Conservation (phyloP, 805 yeast genomes). For the Candida tallmaniae region DNA sequence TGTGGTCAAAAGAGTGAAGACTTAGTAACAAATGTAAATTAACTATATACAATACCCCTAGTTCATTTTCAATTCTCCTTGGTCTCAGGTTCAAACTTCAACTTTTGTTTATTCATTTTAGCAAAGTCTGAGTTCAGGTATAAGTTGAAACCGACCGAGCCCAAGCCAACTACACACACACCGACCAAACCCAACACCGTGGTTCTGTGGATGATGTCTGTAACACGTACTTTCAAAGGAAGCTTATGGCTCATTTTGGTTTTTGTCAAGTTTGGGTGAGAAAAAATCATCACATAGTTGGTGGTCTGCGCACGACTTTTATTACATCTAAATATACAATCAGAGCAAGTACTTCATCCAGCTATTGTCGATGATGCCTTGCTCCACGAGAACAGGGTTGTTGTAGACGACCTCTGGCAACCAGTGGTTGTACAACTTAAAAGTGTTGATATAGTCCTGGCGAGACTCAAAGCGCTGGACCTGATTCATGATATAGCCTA, state of each 20-base stretch:
- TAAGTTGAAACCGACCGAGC: conserved; percentile 35
- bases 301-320: background rate
- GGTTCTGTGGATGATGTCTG: conserved; percentile 40
- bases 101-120: conserved; percentile 35
- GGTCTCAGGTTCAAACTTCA: conserved; percentile 22
- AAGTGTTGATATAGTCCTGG: conserved; percentile 18
- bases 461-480: conserved; percentile 22
- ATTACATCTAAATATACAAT: background rate
- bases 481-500: conserved; percentile 25
- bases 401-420: conserved; percentile 36
- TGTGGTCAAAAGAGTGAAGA: conserved; percentile 1
- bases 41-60: conserved; percentile 6
- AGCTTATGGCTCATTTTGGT: conserved; percentile 22
- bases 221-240: conserved; percentile 40
- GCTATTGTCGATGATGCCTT: conserved; percentile 26
- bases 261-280: too few species aligned
- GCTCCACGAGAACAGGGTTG: conserved; percentile 37
- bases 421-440: conserved; percentile 39
- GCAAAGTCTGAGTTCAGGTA: conserved; percentile 43
- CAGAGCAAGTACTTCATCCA: conserved; percentile 38
- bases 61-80: background rate
- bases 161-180: conserved; percentile 37
- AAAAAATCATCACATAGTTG: background rate
- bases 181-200: conserved; percentile 40
- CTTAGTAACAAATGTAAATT: conserved; percentile 1